Conservation (phyloP, 2,329 filamentous ascomycete genomes). For the Dothistroma pini region DNA sequence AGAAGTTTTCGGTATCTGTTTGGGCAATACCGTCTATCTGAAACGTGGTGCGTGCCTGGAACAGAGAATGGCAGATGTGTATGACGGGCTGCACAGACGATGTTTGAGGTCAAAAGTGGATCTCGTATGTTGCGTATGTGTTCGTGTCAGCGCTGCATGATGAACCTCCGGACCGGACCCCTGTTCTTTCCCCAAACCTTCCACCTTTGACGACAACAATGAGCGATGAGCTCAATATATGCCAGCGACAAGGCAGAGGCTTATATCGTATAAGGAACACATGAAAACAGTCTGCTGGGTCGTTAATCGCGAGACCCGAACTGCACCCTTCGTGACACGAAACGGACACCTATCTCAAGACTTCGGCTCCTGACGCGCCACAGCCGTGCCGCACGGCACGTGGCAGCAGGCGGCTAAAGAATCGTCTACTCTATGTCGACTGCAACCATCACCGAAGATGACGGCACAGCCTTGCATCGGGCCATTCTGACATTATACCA, state of each 20-base stretch:
- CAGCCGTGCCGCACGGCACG: not conserved
- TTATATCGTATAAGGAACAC: not conserved
- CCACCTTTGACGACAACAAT: not conserved
- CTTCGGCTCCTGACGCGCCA: not conserved
- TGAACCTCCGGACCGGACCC: not conserved
- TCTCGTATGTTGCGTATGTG: not conserved
- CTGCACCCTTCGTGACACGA: not conserved
- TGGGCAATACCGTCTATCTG: not conserved
- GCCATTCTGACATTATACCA: too few relatives aligned
- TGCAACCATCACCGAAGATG: not conserved
- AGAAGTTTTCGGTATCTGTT: not conserved
- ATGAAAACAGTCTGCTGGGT: not conserved
- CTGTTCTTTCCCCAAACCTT: not conserved
- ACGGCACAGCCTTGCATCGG: not conserved
- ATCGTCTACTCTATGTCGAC: not conserved
- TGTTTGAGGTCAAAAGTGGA: not conserved
- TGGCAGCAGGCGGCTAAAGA: not conserved
- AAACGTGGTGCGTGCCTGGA: not conserved
- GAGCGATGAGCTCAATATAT: not conserved
- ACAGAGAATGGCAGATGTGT: not conserved
- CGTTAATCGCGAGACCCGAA: not conserved
- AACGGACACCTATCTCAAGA: not conserved
- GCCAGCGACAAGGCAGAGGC: not conserved
- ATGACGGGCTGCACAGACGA: not conserved
- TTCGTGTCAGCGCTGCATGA: not conserved